Percentiles rank a stretch among this genome's conserved stretches.
Conservation (phyloP, 1,284 basidiomycete species). For the Heterobasidion annosum region DNA sequence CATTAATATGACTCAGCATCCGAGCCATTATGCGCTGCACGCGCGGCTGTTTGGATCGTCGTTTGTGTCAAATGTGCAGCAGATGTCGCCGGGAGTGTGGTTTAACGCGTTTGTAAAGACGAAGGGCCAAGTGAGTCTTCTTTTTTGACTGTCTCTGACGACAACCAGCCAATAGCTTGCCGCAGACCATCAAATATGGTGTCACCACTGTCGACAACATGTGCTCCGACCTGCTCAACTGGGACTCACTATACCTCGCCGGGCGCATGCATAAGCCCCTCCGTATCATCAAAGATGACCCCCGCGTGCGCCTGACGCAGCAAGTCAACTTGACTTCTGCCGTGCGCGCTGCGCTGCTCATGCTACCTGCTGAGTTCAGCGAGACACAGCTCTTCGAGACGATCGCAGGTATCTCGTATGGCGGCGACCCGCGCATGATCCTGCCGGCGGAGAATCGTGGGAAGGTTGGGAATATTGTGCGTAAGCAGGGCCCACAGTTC, state of each 20-base stretch:
- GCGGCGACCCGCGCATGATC: conserved; percentile 89
- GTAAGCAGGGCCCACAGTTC: conserved; percentile 78
- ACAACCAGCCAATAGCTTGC: neutral
- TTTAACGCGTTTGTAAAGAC: conserved; percentile 88
- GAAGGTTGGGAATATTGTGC: conserved; percentile 93
- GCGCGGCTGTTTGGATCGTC: conserved; percentile 74
- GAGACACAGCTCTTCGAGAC: conserved; percentile 81
- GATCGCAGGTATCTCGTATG: conserved; percentile 84
- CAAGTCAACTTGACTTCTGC: conserved; percentile 91
- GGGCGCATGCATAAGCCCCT: conserved; percentile 97
- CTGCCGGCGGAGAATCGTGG: conserved; percentile 91
- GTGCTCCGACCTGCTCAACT: conserved; percentile 84
- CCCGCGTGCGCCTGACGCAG: conserved; percentile 84
- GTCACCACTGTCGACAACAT: conserved; percentile 88
- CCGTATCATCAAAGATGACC: conserved; percentile 81
- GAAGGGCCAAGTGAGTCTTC: conserved; percentile 65
- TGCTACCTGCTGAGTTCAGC: conserved; percentile 54
- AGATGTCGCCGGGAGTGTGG: conserved; percentile 86
- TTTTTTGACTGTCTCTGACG: neutral
- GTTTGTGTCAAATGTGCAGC: conserved; percentile 73
- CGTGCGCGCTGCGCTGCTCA: conserved; percentile 69
- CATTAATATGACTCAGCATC: conserved; percentile 87
- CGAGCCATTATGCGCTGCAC: conserved; percentile 84
- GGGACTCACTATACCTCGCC: conserved; percentile 90
- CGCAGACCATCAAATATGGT: conserved; percentile 94